Evolutionary conservation across 2,329 filamentous ascomycete genomes (phyloP).

Genomic region (Aspergillus novofumigatus): DNA sequence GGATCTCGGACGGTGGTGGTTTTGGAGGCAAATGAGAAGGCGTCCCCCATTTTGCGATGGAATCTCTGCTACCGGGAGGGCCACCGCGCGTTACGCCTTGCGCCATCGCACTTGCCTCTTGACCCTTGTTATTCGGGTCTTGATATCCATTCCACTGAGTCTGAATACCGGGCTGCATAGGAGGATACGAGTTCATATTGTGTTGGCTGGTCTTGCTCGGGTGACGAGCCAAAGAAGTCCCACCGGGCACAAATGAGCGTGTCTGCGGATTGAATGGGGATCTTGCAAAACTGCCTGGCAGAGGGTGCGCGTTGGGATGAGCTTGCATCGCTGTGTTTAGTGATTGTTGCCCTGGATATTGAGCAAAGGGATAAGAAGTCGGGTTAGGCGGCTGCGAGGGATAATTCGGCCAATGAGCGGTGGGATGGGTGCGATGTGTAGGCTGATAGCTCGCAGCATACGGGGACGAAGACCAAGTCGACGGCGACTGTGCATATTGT

Average conservation of each 20-base stretch:
- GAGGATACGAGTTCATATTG: slow-evolving; percentile 24
- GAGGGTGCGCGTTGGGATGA: slow-evolving; percentile 71
- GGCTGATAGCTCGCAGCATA: slow-evolving; percentile 31
- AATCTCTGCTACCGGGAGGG: slow-evolving; percentile 29
- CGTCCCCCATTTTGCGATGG: slow-evolving; percentile 49
- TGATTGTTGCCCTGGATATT: slow-evolving; percentile 63
- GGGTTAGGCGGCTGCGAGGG: slow-evolving; percentile 36
- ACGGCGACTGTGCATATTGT: slow-evolving; percentile 28
- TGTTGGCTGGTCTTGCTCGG: slow-evolving; percentile 29
- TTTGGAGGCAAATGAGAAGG: slow-evolving; percentile 48
- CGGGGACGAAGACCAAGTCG: slow-evolving; percentile 30
- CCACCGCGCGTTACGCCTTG: slow-evolving; percentile 17
- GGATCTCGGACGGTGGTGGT: slow-evolving; percentile 46
- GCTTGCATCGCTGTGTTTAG: slow-evolving; percentile 60
- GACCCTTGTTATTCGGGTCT: slow-evolving; percentile 20
- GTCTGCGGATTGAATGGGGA: slow-evolving; percentile 93
- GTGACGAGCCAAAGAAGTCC: slow-evolving; percentile 33
- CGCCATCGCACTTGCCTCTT: slow-evolving; percentile 16
- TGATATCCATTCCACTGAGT: slow-evolving; percentile 26
- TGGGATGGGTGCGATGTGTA: slow-evolving; percentile 36
- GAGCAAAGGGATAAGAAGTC: slow-evolving; percentile 69
- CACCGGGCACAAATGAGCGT: slow-evolving; percentile 77
- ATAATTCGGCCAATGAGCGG: slow-evolving; percentile 38
- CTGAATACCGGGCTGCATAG: slow-evolving; percentile 19
- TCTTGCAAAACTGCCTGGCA: slow-evolving; percentile 78